Base-by-base conservation (phyloP, 768 basidiomycete genomes). In the Melanogaster broomeanus region DNA sequence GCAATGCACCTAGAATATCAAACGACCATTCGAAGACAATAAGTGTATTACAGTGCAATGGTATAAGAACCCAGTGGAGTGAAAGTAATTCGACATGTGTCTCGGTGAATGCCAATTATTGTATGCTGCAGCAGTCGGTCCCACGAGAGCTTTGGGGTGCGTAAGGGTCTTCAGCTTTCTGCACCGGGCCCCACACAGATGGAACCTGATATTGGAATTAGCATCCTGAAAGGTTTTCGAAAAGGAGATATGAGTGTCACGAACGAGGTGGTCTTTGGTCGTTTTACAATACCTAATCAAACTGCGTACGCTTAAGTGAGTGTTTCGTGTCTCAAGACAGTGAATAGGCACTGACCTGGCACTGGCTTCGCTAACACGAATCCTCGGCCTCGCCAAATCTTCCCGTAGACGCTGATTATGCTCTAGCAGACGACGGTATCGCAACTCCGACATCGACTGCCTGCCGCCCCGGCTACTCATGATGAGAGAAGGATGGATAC, bases 171-270 rank as follows among this genome's bases (percentile, higher is more conserved):
- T 96, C 92, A 38, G 83, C 84, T 65, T 89, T 90, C 57, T 84
- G 84, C n/a, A 96, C 86, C 21, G 91, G 87, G 10, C 97, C 97
- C 97, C 97, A 99, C 1, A 99, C 92, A 18, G 90, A 93, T 22
- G 95, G 94, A 43, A 96, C 88, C 89, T 94, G 63, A 21, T 61
- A 25, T 47, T 45, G 38, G 56, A 33, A 58, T 63, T 45, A 63
- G 61, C 31, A 53, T 57, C 19, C 45, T 34, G 24, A 48, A 34
- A 31, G 31, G 1, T 0, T 45, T 37, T n/a, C n/a, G n/a, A n/a
- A 52, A 55, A 37, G 21, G 35, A 52, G 49, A 55, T 35, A 46
- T 2, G 6, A 42, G 54, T 31, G 27, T 24, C 30, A 72, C 80
- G 60, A 53, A 84, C 83, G 44, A 87, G 80, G 58, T 82, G 81